A percentile compares a stretch with the other conserved stretches of the same genome.
phyloP scores from a whole-genome alignment of 768 basidiomycete species.

The Scleroderma bovista region DNA sequence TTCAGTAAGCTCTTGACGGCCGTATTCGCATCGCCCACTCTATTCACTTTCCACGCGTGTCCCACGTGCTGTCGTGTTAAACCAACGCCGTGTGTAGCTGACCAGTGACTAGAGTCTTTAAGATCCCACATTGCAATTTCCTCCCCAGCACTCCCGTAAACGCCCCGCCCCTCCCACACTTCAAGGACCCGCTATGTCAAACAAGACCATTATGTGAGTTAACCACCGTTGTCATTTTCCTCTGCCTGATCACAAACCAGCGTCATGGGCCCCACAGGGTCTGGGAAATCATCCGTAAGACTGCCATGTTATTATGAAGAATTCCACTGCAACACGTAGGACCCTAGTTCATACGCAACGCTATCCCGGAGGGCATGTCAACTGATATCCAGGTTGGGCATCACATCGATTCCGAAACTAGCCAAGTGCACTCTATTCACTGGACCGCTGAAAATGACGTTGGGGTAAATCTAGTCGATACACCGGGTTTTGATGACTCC shows the following conservation, averaged over 20 bases:
- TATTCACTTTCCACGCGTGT: too few relatives aligned
- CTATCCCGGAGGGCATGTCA: too few relatives aligned
- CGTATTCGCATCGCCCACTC: too few relatives aligned
- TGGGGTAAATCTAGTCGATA: constrained; percentile 35
- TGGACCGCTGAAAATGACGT: constrained; percentile 35
- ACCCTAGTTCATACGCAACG: background rate
- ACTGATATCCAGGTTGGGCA: background rate
- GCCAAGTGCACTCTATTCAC: constrained; percentile 11
- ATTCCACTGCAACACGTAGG: too few relatives aligned
- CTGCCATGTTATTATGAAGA: constrained; percentile 34
- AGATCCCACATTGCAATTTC: too few relatives aligned
- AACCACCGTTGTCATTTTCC: background rate
- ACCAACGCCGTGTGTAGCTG: too few relatives aligned
- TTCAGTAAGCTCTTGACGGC: too few relatives aligned
- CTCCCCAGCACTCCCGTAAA: too few relatives aligned
- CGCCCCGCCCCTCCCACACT: too few relatives aligned
- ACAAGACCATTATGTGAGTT: background rate
- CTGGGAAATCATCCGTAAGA: constrained; percentile 7
- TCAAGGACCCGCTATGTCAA: background rate
- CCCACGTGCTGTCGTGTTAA: too few relatives aligned
- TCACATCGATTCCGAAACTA: background rate
- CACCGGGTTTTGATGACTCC: constrained; percentile 24
- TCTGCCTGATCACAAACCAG: background rate
- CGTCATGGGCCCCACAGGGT: background rate
- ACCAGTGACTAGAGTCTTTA: too few relatives aligned